Evolutionary conservation across 2,329 filamentous ascomycete genomes (phyloP), one percentile per base, ranked within the genome.

Genomic region (Tolypocladium tropicale): DNA sequence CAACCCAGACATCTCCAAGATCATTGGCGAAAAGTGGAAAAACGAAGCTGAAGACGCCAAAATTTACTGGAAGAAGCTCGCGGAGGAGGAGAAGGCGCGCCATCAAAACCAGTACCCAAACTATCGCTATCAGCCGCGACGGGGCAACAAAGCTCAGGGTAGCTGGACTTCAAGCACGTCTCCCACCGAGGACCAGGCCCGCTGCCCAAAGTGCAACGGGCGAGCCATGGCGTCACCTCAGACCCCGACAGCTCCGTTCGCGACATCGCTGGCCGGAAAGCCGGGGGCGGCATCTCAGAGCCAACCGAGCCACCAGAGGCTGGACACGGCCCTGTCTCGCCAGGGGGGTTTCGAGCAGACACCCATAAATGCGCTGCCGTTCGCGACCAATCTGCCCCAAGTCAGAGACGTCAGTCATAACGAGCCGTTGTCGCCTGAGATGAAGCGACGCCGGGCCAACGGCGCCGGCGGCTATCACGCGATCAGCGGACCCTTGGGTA

Each of bases 1-100:
- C 50, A 97, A 97, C 72, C 93, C 93, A 3, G 90, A 96, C 54
- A 95, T 97, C 64, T 96, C 93, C 61, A 96, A 96, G 73, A 95
- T 97, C 64, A 95, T 97, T 63, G 93, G 93, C 54, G 84, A 90
- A 69, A 87, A 92, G 81, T 99, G 94, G 94, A 85, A 87, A 65
- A 81, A 84, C 56, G 85, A 95, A 66, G 74, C 84, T 4, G 80
- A 86, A 28, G 83, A 88, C 54, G 79, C 85, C 56, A 95, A 95
- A 73, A 82, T 85, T 60, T 81, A 86, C 69, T 99, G 94, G 94
- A 95, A 94, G 71, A 80, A 81, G 58, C 81, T 95, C 56, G 94
- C 94, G 58, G 90, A 95, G 74, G 89, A 96, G 73, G 94, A 97
- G 71, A 97, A 97, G 76, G 78, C 84, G 59, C 86, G 89, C 21